Percentiles rank a stretch among this genome's conserved stretches.
Evolutionary conservation across 148 eudicot species (phyloP).

Genomic region (Simmondsia chinensis): DNA sequence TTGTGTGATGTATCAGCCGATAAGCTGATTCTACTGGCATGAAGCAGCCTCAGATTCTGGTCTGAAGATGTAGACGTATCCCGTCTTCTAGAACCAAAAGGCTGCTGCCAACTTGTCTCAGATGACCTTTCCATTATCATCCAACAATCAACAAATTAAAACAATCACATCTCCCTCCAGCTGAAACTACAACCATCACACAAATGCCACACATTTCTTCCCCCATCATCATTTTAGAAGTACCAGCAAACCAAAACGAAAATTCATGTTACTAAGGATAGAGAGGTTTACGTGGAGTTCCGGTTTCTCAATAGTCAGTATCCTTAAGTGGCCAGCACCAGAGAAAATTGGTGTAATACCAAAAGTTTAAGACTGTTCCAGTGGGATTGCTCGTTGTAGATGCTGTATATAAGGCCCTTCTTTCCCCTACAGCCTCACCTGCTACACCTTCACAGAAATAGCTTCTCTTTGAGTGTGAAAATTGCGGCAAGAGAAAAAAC

Average conservation of each 20-base stretch:
- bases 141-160: constrained; percentile 18
- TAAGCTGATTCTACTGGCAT: constrained; percentile 29
- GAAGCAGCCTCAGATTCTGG: constrained; percentile 33
- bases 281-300: neutral
- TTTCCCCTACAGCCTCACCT: too few relatives aligned
- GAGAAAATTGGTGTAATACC: too few relatives aligned
- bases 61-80: constrained; percentile 46
- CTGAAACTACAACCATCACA: constrained; percentile 8
- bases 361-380: too few relatives aligned
- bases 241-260: neutral
- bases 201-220: constrained; percentile 8
- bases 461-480: too few relatives aligned
- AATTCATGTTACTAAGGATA: neutral
- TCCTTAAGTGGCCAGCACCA: too few relatives aligned
- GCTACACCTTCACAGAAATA: too few relatives aligned
- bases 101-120: constrained; percentile 50
- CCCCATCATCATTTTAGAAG: constrained; percentile 5
- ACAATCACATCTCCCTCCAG: constrained; percentile 4
- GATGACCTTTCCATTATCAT: constrained; percentile 75
- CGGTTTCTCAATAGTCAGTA: too few relatives aligned
- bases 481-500: too few relatives aligned
- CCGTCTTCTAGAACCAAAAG: constrained; percentile 51
- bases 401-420: too few relatives aligned
- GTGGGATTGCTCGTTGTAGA: too few relatives aligned
- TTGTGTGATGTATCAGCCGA: constrained; percentile 46